These are phyloP conservation scores for Tolypocladium nubicola DNA, from an alignment of 2,329 filamentous ascomycete genomes.

Conservation along the genomic window DNA sequence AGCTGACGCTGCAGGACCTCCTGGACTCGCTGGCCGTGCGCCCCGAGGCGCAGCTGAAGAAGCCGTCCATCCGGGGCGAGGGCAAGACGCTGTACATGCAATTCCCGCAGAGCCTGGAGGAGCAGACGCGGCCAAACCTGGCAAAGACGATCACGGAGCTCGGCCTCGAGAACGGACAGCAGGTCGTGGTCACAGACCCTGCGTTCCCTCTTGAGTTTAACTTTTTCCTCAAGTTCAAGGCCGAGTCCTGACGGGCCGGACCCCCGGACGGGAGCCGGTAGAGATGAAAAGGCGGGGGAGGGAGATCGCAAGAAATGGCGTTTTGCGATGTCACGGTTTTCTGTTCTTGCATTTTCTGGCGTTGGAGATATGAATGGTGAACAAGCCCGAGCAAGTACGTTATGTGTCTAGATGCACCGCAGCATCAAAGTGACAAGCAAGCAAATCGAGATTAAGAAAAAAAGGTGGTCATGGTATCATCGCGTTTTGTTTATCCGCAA, in stretches of 20 bases:
- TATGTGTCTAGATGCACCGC: background rate
- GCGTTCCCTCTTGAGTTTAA: conserved; percentile 66
- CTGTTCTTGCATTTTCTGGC: conserved; percentile 13
- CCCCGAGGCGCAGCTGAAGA: conserved; percentile 88
- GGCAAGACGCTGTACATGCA: conserved; percentile 87
- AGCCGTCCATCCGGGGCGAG: conserved; percentile 71
- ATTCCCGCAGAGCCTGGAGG: conserved; percentile 67
- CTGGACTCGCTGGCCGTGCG: conserved; percentile 73
- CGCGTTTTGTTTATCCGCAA: conserved; percentile 16
- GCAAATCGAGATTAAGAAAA: conserved; percentile 3
- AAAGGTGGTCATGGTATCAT: conserved; percentile 20
- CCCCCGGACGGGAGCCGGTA: background rate
- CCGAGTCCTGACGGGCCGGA: conserved; percentile 1
- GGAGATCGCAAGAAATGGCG: conserved; percentile 4
- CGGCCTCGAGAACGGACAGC: conserved; percentile 64
- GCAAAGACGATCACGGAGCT: conserved; percentile 67
- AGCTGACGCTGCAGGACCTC: conserved; percentile 69
- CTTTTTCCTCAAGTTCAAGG: conserved; percentile 41
- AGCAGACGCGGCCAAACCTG: conserved; percentile 76
- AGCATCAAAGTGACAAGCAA: background rate
- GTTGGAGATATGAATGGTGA: conserved; percentile 11
- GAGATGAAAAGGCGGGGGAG: background rate
- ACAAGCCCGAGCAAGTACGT: background rate
- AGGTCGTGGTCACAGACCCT: conserved; percentile 88
- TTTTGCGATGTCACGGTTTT: background rate